phyloP scores from a whole-genome alignment of 805 yeast genomes.

The Blastobotrys americana region DNA sequence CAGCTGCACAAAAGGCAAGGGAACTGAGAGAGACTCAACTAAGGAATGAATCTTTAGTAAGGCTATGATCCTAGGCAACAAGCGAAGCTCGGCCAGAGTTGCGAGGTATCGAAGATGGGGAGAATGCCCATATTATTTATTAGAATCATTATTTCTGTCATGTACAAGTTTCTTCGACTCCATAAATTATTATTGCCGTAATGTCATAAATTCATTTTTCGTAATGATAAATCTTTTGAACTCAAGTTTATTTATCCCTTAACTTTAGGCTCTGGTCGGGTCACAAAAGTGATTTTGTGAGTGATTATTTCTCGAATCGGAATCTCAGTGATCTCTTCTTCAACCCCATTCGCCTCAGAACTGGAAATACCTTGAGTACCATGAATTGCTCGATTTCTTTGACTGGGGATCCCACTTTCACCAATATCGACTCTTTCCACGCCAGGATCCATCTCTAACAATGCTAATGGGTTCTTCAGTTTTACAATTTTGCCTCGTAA shows the following conservation, averaged over 20 bases:
- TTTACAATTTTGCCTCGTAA: conserved; percentile 18
- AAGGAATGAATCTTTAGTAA: conserved; percentile 10
- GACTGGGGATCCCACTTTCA: neutral
- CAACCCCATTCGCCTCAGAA: too few relatives aligned
- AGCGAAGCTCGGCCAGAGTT: too few relatives aligned
- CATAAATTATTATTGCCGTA: too few relatives aligned
- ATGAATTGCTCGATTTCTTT: neutral
- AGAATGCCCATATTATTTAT: too few relatives aligned
- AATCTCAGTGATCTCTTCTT: conserved; percentile 7
- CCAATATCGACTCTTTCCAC: too few relatives aligned
- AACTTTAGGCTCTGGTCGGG: conserved; percentile 18
- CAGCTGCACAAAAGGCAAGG: conserved; percentile 13
- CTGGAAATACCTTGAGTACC: neutral
- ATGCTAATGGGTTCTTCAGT: conserved; percentile 20
- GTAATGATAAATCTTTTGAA: too few relatives aligned
- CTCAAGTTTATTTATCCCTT: neutral
- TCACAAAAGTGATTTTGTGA: conserved; percentile 16
- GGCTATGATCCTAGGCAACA: conserved; percentile 8
- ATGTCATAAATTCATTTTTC: too few relatives aligned
- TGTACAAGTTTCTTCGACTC: too few relatives aligned
- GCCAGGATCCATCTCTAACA: conserved; percentile 12
- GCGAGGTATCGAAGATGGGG: too few relatives aligned
- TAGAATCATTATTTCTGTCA: too few relatives aligned
- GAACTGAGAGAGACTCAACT: conserved; percentile 13
- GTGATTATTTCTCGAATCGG: conserved; percentile 19